Conservation (phyloP, 2,329 filamentous ascomycete species). For the Penicillium sp. region DNA sequence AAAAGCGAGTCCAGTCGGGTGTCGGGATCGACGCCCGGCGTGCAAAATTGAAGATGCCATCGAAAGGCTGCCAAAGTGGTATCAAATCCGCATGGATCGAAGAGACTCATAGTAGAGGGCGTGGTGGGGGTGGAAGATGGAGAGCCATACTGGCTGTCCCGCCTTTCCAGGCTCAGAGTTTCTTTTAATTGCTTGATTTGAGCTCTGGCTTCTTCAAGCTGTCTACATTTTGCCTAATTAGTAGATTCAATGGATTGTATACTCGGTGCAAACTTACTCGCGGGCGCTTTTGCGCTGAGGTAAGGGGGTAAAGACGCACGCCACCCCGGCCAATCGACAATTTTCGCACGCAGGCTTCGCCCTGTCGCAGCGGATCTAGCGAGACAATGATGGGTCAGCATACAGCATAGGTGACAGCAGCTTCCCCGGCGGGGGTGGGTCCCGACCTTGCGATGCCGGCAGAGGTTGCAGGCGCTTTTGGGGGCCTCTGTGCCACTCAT, state of each 20-base stretch:
- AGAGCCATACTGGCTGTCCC: not conserved
- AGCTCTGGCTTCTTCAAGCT: not conserved
- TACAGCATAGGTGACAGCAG: not conserved
- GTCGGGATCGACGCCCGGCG: constrained; percentile 14
- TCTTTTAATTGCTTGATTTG: constrained; percentile 3
- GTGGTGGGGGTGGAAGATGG: not conserved
- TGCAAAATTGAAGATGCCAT: constrained; percentile 26
- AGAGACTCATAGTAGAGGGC: not conserved
- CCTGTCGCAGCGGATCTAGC: constrained; percentile 31
- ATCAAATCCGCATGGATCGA: constrained; percentile 7
- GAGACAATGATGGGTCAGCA: not conserved
- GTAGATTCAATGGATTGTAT: not conserved
- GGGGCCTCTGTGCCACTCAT: constrained; percentile 3
- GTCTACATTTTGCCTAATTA: constrained; percentile 5
- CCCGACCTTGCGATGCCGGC: constrained; percentile 25
- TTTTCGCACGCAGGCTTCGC: constrained; percentile 29
- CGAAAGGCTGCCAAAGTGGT: constrained; percentile 22
- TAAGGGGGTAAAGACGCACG: constrained; percentile 24
- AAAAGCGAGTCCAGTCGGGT: not conserved
- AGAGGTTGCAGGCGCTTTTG: constrained; percentile 27
- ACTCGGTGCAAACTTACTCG: constrained; percentile 18
- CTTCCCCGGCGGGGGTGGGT: not conserved
- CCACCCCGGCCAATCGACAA: constrained; percentile 22
- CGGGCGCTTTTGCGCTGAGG: constrained; percentile 21
- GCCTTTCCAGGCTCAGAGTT: not conserved